Base-by-base conservation (phyloP, 768 basidiomycete genomes). In the Tricholoma matsutake region DNA sequence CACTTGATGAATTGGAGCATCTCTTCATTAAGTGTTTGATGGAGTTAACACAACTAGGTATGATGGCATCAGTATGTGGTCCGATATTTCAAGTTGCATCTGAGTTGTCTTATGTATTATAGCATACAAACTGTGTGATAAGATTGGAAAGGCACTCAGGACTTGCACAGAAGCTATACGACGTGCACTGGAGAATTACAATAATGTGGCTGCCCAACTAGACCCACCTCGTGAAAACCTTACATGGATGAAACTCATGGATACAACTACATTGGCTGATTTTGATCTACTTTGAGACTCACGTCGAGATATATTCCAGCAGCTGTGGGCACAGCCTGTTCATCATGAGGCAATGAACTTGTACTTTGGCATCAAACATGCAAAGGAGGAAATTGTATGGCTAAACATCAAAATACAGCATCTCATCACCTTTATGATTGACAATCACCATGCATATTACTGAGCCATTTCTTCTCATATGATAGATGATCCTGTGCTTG, bases 61-160 rank as follows among this genome's bases (percentile, higher is more conserved):
- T n/a, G n/a, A n/a, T n/a, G n/a, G n/a, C n/a, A n/a, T n/a, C n/a
- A n/a, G n/a, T n/a, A n/a, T n/a, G n/a, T n/a, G n/a, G n/a, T n/a
- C n/a, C n/a, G n/a, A n/a, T n/a, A n/a, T n/a, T n/a, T n/a, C n/a
- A n/a, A n/a, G n/a, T n/a, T n/a, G n/a, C n/a, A n/a, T n/a, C n/a
- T n/a, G n/a, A n/a, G n/a, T n/a, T n/a, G n/a, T n/a, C n/a, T n/a
- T n/a, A n/a, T n/a, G n/a, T n/a, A n/a, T 56, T 54, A 8, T 6
- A 78, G 77, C 72, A 0, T 78, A 78, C 58, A 72, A 72, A 37
- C 62, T 75, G 60, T 66, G 72, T 2, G 65, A 67, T 10, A 65
- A 75, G 53, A 76, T 79, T n/a, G 35, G n/a, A n/a, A n/a, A n/a
- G n/a, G n/a, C n/a, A n/a, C n/a, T n/a, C n/a, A n/a, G n/a, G n/a